phyloP scores from a whole-genome alignment of 192 early-diverging fungal genomes.

The Gryganskiella cystojenkinii region DNA sequence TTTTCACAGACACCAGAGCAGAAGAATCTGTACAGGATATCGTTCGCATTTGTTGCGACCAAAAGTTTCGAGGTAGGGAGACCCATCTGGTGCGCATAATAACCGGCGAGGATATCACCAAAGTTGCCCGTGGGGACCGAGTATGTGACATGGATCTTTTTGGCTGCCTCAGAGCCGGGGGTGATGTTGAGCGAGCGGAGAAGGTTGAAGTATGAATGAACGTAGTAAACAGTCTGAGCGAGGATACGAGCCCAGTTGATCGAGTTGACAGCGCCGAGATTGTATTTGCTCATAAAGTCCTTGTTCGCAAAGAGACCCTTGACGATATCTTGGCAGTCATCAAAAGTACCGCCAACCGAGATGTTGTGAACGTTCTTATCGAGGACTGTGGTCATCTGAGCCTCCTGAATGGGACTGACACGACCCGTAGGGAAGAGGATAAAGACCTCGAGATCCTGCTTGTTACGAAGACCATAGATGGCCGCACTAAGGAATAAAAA shows the following conservation, averaged over 20 bases:
- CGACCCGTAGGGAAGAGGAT: conserved; percentile 92
- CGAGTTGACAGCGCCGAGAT: conserved; percentile 96
- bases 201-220: conserved; percentile 86
- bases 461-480: conserved; percentile 90
- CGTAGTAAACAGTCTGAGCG: conserved; percentile 96
- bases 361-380: conserved; percentile 95
- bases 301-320: conserved; percentile 88
- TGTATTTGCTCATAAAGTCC: conserved; percentile 77
- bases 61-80: conserved; percentile 85
- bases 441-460: conserved; percentile 93
- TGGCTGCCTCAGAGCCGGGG: conserved; percentile 54
- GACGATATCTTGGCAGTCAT: conserved; percentile 97
- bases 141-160: conserved; percentile 68
- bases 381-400: conserved; percentile 97
- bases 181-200: conserved; percentile 59
- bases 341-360: conserved; percentile 94
- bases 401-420: conserved; percentile 95
- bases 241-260: conserved; percentile 99
- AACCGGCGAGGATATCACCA: conserved; percentile 94
- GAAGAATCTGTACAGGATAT: conserved; percentile 97
- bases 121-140: conserved; percentile 99
- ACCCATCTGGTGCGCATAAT: conserved; percentile 91
- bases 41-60: conserved; percentile 97
- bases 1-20: conserved; percentile 86
- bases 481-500: conserved; percentile 76